phyloP scores from a whole-genome alignment of 306 rosid genomes.

The Hippophae tibetana region DNA sequence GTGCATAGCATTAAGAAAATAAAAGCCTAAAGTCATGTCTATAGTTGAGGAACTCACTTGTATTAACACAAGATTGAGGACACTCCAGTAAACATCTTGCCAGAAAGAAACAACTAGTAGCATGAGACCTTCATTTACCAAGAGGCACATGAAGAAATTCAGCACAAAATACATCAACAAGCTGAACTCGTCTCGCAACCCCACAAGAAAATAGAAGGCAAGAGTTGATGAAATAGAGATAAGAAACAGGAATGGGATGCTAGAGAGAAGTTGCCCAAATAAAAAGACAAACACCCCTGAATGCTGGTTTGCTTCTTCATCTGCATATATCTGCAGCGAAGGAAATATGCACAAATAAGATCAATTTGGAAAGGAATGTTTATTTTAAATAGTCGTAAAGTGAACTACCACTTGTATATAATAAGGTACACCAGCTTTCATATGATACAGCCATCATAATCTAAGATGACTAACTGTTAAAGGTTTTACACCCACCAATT shows the following conservation, averaged over 20 bases:
- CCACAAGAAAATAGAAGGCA: constrained; percentile 80
- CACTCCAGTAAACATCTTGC: constrained; percentile 74
- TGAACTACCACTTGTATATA: too few relatives aligned
- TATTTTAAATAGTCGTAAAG: too few relatives aligned
- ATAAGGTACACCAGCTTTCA: too few relatives aligned
- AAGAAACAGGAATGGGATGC: constrained; percentile 96
- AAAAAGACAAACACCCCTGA: constrained; percentile 73
- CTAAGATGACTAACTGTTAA: too few relatives aligned
- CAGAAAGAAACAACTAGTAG: constrained; percentile 59
- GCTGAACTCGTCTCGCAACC: constrained; percentile 81
- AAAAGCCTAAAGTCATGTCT: not conserved
- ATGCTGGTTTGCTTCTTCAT: constrained; percentile 85
- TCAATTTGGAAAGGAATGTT: constrained; percentile 11
- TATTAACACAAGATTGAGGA: constrained; percentile 63
- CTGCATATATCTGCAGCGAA: constrained; percentile 58
- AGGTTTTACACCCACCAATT: too few relatives aligned
- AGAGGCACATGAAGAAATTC: constrained; percentile 77
- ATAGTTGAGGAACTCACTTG: constrained; percentile 49
- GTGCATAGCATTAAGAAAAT: not conserved
- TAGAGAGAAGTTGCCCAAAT: constrained; percentile 84
- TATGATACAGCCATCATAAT: too few relatives aligned
- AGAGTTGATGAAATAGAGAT: constrained; percentile 88
- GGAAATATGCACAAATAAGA: constrained; percentile 2
- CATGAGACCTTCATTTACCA: constrained; percentile 90
- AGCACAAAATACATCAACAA: constrained; percentile 97